These are phyloP conservation scores for Gremmenia infestans DNA, from an alignment of 2,329 filamentous ascomycete species.

Conservation along the genomic window DNA sequence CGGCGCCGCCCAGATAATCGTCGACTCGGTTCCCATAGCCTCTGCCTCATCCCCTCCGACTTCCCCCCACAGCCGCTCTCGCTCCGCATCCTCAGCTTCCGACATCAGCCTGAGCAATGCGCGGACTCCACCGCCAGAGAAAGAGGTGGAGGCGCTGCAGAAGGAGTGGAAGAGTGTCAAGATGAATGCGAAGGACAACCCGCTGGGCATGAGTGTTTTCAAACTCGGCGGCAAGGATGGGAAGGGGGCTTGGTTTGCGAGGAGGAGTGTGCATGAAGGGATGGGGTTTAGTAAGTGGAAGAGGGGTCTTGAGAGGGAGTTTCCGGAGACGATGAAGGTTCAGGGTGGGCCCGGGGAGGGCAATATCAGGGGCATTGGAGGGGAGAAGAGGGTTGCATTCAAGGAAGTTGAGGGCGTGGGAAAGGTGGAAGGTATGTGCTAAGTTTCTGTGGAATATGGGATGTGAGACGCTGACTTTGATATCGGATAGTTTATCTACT, in stretches of 20 bases:
- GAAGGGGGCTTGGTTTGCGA: constrained; percentile 83
- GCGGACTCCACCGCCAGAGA: constrained; percentile 35
- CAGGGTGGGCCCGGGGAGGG: constrained; percentile 66
- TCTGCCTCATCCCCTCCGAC: constrained; percentile 41
- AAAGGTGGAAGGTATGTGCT: constrained; percentile 53
- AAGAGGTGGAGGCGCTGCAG: constrained; percentile 56
- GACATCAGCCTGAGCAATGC: constrained; percentile 49
- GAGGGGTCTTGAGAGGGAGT: constrained; percentile 71
- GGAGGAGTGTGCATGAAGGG: constrained; percentile 76
- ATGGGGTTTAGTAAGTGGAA: constrained; percentile 74
- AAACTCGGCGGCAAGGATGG: constrained; percentile 76
- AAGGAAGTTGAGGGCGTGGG: constrained; percentile 51
- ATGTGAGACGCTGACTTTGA: neutral
- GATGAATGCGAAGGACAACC: constrained; percentile 66
- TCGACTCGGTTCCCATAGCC: constrained; percentile 68
- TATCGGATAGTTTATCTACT: constrained; percentile 66
- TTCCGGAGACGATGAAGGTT: constrained; percentile 69
- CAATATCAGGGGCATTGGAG: constrained; percentile 79
- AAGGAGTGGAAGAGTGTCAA: constrained; percentile 83
- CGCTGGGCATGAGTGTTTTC: constrained; percentile 70
- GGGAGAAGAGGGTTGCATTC: constrained; percentile 68
- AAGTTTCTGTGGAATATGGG: neutral
- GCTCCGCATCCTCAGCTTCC: constrained; percentile 45
- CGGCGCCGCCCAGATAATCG: constrained; percentile 60
- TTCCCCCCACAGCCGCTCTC: constrained; percentile 47